Percentiles rank a stretch among this genome's conserved stretches.
phyloP scores from a whole-genome alignment of 371 early-diverging fungal genomes.

The Dinochytrium kinnereticum region DNA sequence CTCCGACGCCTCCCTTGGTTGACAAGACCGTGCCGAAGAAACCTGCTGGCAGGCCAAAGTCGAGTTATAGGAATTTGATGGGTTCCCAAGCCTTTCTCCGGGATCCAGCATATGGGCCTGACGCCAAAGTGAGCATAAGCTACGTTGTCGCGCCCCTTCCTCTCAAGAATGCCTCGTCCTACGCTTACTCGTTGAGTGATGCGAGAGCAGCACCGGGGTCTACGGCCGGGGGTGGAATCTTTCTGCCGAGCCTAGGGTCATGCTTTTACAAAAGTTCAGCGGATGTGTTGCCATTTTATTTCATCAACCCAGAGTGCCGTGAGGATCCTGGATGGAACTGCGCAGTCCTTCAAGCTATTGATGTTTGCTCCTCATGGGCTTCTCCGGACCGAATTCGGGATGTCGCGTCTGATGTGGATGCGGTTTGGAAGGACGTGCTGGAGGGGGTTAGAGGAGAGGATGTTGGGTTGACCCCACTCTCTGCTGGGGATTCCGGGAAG shows the following conservation, averaged over 20 bases:
- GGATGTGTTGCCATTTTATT: conserved; percentile 24
- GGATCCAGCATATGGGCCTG: conserved; percentile 10
- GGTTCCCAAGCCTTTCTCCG: conserved; percentile 3
- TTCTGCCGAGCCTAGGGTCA: background rate
- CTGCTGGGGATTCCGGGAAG: background rate
- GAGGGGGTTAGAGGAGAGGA: background rate
- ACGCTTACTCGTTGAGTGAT: background rate
- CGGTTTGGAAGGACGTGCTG: conserved; percentile 21
- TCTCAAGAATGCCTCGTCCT: too few relatives aligned
- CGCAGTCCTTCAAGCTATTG: conserved; percentile 26
- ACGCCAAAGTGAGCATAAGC: background rate
- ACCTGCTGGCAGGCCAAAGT: conserved; percentile 10
- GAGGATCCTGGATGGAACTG: conserved; percentile 27
- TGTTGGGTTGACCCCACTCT: background rate
- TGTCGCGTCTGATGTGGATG: conserved; percentile 8
- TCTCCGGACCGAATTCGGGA: background rate
- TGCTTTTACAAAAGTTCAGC: conserved; percentile 11
- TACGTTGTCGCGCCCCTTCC: conserved; percentile 7
- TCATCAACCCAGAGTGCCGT: conserved; percentile 31
- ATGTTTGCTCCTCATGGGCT: conserved; percentile 27
- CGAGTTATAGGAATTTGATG: conserved; percentile 9
- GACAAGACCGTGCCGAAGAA: conserved; percentile 4
- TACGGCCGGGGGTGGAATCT: background rate
- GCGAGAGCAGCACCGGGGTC: background rate
- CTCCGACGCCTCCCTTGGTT: too few relatives aligned